These are phyloP conservation scores for Aspergillus sp. DNA, from an alignment of 2,329 filamentous ascomycete genomes.

Conservation along the genomic window DNA sequence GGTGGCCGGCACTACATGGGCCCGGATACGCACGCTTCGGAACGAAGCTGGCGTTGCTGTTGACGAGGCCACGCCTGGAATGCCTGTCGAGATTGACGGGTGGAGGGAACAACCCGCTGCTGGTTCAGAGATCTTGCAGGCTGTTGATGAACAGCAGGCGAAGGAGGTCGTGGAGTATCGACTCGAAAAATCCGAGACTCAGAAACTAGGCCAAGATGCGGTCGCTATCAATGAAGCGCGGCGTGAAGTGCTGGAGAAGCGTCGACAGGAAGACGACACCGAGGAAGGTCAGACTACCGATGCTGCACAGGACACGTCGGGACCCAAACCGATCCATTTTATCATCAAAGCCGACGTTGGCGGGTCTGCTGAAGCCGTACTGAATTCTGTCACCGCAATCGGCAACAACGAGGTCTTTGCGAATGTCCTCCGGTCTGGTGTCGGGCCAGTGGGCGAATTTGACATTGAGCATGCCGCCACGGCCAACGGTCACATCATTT, in stretches of 20 bases:
- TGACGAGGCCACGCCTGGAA: slow-evolving; percentile 75
- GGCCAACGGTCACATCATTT: slow-evolving; percentile 73
- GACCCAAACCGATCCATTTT: slow-evolving; percentile 67
- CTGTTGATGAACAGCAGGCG: slow-evolving; percentile 73
- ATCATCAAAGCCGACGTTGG: slow-evolving; percentile 90
- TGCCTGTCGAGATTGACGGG: slow-evolving; percentile 89
- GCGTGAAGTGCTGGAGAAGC: slow-evolving; percentile 57
- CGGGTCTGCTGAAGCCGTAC: slow-evolving; percentile 88
- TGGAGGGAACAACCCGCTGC: slow-evolving; percentile 86
- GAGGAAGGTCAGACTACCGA: slow-evolving; percentile 30
- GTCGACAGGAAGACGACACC: slow-evolving; percentile 31
- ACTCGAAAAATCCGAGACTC: slow-evolving; percentile 66
- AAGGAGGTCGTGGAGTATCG: slow-evolving; percentile 77
- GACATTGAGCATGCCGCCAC: slow-evolving; percentile 85
- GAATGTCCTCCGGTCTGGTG: slow-evolving; percentile 71
- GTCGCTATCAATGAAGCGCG: slow-evolving; percentile 73
- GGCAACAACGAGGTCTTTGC: slow-evolving; percentile 82
- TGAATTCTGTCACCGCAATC: slow-evolving; percentile 71
- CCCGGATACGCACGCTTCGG: slow-evolving; percentile 75
- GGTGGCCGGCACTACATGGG: slow-evolving; percentile 85
- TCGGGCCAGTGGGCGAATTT: slow-evolving; percentile 78
- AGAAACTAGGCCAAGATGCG: slow-evolving; percentile 66
- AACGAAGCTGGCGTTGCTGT: slow-evolving; percentile 80
- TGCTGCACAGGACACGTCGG: slow-evolving; percentile 43
- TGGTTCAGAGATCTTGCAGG: slow-evolving; percentile 84